phyloP scores from a whole-genome alignment of 108 stramenopile species.

The Craspedostauros australis region DNA sequence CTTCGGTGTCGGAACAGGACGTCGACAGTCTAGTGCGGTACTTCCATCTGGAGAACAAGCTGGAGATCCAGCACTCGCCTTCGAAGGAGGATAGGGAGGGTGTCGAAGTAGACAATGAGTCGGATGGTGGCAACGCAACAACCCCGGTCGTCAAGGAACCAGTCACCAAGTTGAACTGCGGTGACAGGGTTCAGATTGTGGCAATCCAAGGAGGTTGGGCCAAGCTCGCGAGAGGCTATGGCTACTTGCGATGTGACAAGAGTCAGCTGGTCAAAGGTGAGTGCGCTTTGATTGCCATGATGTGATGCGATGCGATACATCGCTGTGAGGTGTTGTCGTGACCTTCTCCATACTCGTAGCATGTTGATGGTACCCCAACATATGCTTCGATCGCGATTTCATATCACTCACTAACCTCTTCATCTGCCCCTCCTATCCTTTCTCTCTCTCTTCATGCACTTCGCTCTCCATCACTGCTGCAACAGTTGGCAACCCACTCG shows the following conservation, averaged over 20 bases:
- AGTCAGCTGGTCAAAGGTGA: conserved; percentile 64
- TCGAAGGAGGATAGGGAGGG: background rate
- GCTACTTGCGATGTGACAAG: conserved; percentile 57
- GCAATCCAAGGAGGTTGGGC: conserved; percentile 68
- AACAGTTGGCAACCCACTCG: conserved; percentile 61
- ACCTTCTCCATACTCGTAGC: background rate
- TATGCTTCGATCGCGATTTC: background rate
- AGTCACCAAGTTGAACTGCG: conserved; percentile 38
- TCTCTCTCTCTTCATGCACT: background rate
- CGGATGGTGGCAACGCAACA: no score
- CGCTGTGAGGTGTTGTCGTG: background rate
- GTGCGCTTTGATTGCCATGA: conserved; percentile 3
- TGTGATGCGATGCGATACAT: background rate
- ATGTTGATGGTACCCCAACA: background rate
- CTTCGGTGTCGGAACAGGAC: conserved; percentile 24
- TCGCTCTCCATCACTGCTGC: background rate
- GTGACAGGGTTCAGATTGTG: conserved; percentile 76
- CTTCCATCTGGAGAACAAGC: conserved; percentile 23
- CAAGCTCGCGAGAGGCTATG: conserved; percentile 72
- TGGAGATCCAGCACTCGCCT: background rate
- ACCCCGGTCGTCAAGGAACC: background rate
- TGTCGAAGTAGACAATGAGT: conserved; percentile 5
- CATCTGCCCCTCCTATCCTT: background rate
- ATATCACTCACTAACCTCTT: background rate
- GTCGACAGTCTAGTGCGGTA: conserved; percentile 38